Conservation (phyloP, 768 basidiomycete species). For the Collybia sordida region DNA sequence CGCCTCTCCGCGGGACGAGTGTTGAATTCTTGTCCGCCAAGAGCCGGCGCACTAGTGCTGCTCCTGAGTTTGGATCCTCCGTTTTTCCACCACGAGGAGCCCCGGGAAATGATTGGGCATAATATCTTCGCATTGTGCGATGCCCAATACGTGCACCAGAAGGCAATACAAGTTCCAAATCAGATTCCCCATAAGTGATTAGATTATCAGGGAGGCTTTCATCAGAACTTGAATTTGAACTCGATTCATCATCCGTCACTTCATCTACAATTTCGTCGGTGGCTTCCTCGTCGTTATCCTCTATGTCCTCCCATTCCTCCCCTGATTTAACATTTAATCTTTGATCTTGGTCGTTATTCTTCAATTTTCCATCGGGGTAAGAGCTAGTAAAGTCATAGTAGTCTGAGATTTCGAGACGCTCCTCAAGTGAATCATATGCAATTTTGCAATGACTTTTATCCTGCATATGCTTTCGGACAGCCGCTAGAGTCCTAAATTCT, state of each 20-base stretch:
- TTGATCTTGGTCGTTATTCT: slow-evolving; percentile 23
- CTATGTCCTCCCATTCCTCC: slow-evolving; percentile 37
- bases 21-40: slow-evolving; percentile 83
- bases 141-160: slow-evolving; percentile 93
- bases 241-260: slow-evolving; percentile 31
- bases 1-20: slow-evolving; percentile 81
- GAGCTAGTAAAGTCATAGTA: slow-evolving; percentile 89
- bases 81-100: slow-evolving; percentile 36
- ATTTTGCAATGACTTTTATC: slow-evolving; percentile 98
- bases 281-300: slow-evolving; percentile 41
- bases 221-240: slow-evolving; percentile 35
- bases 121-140: slow-evolving; percentile 82
- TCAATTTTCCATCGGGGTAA: slow-evolving; percentile 55
- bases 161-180: slow-evolving; percentile 88
- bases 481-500: slow-evolving; percentile 82
- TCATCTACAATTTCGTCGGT: slow-evolving; percentile 46
- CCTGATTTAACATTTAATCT: slow-evolving; percentile 16
- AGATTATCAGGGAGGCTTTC: slow-evolving; percentile 49
- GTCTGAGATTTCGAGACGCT: slow-evolving; percentile 86
- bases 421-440: slow-evolving; percentile 78
- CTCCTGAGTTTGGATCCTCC: slow-evolving; percentile 70
- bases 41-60: slow-evolving; percentile 73
- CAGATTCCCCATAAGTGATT: slow-evolving; percentile 76
- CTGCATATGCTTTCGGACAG: slow-evolving; percentile 92
- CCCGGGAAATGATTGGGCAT: slow-evolving; percentile 74